Conservation (phyloP, 2,329 filamentous ascomycete species). For the Aspergillus bombycis region DNA sequence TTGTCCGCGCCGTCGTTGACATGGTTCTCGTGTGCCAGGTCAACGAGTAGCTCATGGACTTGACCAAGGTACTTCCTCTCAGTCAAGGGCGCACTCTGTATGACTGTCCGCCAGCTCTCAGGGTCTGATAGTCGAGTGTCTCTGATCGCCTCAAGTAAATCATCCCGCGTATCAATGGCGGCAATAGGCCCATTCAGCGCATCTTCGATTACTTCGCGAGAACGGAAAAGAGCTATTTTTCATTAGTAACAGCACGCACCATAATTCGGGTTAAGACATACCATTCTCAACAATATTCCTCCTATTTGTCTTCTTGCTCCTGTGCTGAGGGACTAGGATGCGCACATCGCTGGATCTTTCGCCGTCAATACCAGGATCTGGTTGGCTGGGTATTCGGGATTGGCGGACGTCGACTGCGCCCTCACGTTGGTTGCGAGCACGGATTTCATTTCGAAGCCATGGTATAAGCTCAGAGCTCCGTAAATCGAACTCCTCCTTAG, state of each 20-base stretch:
- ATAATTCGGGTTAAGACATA: constrained; percentile 51
- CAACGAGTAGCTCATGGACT: constrained; percentile 73
- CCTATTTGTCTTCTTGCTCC: constrained; percentile 89
- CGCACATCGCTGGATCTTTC: constrained; percentile 73
- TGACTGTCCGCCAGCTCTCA: constrained; percentile 80
- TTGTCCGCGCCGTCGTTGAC: constrained; percentile 52
- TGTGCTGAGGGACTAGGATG: constrained; percentile 79
- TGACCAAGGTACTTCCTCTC: constrained; percentile 84
- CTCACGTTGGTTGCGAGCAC: constrained; percentile 72
- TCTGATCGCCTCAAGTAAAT: constrained; percentile 75
- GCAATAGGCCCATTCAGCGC: constrained; percentile 79
- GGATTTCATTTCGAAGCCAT: constrained; percentile 80
- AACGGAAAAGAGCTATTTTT: constrained; percentile 52
- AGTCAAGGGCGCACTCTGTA: constrained; percentile 74
- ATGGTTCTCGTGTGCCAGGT: constrained; percentile 58
- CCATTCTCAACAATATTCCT: constrained; percentile 83
- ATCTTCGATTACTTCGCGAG: constrained; percentile 66
- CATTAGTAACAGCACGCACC: constrained; percentile 16
- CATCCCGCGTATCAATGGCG: constrained; percentile 85
- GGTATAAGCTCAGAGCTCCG: constrained; percentile 71
- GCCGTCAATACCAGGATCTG: constrained; percentile 37
- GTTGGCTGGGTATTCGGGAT: constrained; percentile 45
- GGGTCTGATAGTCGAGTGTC: constrained; percentile 75
- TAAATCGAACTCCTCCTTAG: constrained; percentile 82
- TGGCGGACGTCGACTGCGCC: constrained; percentile 46